A percentile compares a stretch with the other conserved stretches of the same genome.
Conservation (phyloP, 768 basidiomycete genomes). For the Lactarius psammicola region DNA sequence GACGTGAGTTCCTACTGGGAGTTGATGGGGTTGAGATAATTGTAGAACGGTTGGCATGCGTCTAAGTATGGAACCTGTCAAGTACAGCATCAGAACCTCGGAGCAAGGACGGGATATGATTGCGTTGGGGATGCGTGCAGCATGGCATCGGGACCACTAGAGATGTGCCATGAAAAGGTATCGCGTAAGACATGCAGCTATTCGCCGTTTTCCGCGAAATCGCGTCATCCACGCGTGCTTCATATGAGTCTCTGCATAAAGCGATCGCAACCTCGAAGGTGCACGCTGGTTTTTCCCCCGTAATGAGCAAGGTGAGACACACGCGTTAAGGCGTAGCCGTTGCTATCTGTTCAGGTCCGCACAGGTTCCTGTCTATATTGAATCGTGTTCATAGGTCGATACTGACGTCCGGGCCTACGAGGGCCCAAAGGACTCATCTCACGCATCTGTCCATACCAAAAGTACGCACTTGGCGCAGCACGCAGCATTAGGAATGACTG, state of each 20-base stretch:
- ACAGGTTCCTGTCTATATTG: constrained; percentile 1
- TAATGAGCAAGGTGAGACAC: constrained; percentile 19
- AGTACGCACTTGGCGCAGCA: constrained; percentile 9
- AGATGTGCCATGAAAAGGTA: constrained; percentile 5
- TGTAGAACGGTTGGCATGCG: constrained; percentile 8
- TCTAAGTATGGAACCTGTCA: constrained; percentile 19
- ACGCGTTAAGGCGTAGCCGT: constrained; percentile 9
- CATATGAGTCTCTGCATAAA: constrained; percentile 20
- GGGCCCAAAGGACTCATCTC: constrained; percentile 11
- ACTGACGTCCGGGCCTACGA: constrained; percentile 1
- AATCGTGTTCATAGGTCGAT: constrained; percentile 3
- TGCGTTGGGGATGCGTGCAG: constrained; percentile 16
- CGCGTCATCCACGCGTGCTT: constrained; percentile 23
- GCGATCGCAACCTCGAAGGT: constrained; percentile 26
- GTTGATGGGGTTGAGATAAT: constrained; percentile 24
- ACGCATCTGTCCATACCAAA: neutral
- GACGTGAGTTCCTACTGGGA: constrained; percentile 14
- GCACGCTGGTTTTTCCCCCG: constrained; percentile 22
- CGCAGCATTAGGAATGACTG: constrained; percentile 18
- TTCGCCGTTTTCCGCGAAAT: constrained; percentile 19
- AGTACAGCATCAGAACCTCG: constrained; percentile 2
- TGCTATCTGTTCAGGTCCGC: neutral
- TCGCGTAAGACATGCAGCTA: constrained; percentile 22
- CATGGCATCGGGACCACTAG: constrained; percentile 16
- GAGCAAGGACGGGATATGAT: constrained; percentile 18